Evolutionary conservation across 768 basidiomycete genomes (phyloP).

Genomic region (Kockovaella imperatae): DNA sequence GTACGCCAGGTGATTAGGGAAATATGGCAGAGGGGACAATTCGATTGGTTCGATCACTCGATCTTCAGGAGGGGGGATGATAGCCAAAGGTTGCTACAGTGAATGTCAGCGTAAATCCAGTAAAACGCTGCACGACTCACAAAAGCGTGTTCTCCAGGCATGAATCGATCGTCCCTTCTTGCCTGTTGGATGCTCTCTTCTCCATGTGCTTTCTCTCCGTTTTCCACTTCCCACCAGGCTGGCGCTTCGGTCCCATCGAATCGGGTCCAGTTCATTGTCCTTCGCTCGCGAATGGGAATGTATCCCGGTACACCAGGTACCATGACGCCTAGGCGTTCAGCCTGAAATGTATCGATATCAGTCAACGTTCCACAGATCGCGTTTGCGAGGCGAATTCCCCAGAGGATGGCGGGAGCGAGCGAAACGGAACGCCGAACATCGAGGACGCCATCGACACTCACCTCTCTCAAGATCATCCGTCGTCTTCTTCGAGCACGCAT

Average conservation of each 20-base stretch:
- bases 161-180: neutral
- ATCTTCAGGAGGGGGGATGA: conserved; percentile 22
- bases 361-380: neutral
- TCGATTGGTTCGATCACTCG: conserved; percentile 16
- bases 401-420: neutral
- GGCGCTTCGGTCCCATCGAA: conserved; percentile 20
- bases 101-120: too few relatives aligned
- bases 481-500: conserved; percentile 27
- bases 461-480: conserved; percentile 22
- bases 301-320: conserved; percentile 38
- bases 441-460: conserved; percentile 10
- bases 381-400: neutral
- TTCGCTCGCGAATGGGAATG: conserved; percentile 27
- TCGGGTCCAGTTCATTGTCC: conserved; percentile 7
- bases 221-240: conserved; percentile 34
- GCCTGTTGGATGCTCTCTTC: neutral
- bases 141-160: neutral
- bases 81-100: conserved; percentile 19
- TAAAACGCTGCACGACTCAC: neutral
- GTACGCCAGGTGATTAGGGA: conserved; percentile 36
- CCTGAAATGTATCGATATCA: conserved; percentile 17
- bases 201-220: neutral
- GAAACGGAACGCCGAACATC: neutral
- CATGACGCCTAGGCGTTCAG: conserved; percentile 28
- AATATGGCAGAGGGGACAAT: conserved; percentile 21